phyloP scores from a whole-genome alignment of 805 yeast species.

The Ogataea corticis region DNA sequence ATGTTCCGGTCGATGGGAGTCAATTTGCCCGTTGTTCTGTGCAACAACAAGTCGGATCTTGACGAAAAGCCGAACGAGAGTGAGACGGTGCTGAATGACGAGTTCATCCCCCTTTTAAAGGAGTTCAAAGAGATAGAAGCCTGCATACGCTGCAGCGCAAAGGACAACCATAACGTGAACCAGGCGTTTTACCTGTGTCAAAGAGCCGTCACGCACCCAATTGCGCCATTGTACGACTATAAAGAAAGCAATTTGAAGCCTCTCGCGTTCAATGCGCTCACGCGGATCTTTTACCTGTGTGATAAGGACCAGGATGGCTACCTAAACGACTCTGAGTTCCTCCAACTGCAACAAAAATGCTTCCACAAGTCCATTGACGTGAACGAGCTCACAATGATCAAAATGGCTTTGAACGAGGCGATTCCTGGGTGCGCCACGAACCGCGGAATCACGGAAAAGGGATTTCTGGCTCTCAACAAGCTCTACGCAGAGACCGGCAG shows the following conservation, averaged over 20 bases:
- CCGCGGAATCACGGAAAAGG: conserved; percentile 67
- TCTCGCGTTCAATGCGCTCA: conserved; percentile 70
- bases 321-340: conserved; percentile 69
- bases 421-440: conserved; percentile 33
- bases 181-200: conserved; percentile 94
- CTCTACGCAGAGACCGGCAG: conserved; percentile 88
- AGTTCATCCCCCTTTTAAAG: conserved; percentile 78
- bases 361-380: conserved; percentile 56
- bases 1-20: conserved; percentile 90
- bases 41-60: conserved; percentile 61
- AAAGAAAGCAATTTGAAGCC: conserved; percentile 83
- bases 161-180: conserved; percentile 77
- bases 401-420: conserved; percentile 33
- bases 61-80: conserved; percentile 40
- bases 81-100: conserved; percentile 61
- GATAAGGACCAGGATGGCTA: conserved; percentile 91
- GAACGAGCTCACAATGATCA: conserved; percentile 49
- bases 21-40: conserved; percentile 86
- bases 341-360: conserved; percentile 69
- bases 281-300: conserved; percentile 77
- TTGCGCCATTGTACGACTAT: conserved; percentile 91
- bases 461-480: conserved; percentile 76
- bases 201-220: conserved; percentile 88
- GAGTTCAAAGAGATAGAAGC: conserved; percentile 95
- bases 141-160: conserved; percentile 86